Base-by-base conservation (phyloP, 331 rosid species). In the Malus hybrid region DNA sequence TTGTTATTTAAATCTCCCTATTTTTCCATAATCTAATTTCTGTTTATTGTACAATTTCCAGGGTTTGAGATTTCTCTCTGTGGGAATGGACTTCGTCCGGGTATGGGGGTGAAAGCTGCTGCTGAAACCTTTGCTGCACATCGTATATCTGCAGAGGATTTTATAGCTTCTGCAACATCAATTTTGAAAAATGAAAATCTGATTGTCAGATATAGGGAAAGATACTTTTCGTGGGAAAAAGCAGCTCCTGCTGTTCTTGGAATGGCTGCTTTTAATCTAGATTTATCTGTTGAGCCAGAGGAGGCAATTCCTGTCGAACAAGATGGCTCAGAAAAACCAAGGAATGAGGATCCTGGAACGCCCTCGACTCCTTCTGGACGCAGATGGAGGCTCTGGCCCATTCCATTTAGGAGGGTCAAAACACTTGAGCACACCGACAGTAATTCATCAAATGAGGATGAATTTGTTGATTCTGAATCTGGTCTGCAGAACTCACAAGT, bases 321-420 rank as follows among this genome's bases (percentile, higher is more conserved):
- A 70, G 88, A 90, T 83, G 82, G 83, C 75, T 78, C 82, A 20
- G 75, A 82, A 69, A 86, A 83, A 80, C 76, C 89, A 33, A 83
- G 76, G 50, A 83, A 83, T 9, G 85, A 83, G 57, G 93, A 82
- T 73, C 67, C 78, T 2, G 90, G 83, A 65, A 42, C 55, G 5
- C 13, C 85, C 28, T 67, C 96, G 48, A 72, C 94, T 70, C 81
- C 93, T 5, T 60, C 91, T 75, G 92, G 90, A 64, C 85, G 94
- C 24, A 85, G 87, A 79, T 94, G 99, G 99, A 90, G 96, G 81
- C 91, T 93, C 65, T 94, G 97, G 99, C 78, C 92, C 42, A 88
- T 66, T 80, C 85, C 96, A 74, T 94, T 94, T 73, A 85, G 97
- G 80, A 90, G 83, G 87, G 93, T 92, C 83, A 92, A 90, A 82